Evolutionary conservation across 1,139 yeast species (phyloP), one percentile per base, ranked within the genome.

Genomic region (Debaryomyces subglobosus): DNA sequence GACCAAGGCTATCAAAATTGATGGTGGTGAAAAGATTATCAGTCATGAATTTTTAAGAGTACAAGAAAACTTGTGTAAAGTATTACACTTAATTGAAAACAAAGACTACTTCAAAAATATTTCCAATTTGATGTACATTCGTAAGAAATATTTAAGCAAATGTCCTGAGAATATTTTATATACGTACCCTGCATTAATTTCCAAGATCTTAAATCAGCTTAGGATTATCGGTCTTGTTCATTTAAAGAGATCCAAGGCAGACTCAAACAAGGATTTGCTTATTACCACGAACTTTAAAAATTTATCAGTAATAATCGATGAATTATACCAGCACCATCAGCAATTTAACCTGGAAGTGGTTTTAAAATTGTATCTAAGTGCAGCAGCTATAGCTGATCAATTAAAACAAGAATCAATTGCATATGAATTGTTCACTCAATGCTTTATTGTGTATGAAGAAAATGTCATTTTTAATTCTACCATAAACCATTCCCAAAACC

Each of bases 401-500:
- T 74, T 87, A 34, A 72, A 68, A 42, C 72, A 69, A 50, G 69
- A 71, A 45, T 60, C 68, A 48, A 82, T 89, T 34, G 77, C 94
- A n/a, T 89, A 89, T 66, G 99, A 94, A 67, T 85, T 90, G 59
- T 89, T 88, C 67, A 92, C 89, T 27, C 96, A 91, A 65, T 86
- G 96, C 4, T 90, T 91, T 64, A 80, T 92, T 2, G 81, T 90
- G 1, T 94, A 89, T 65, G 99, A 94, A 65, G 98, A 94, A 60
- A 77, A 84, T 25, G 73, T 74, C 52, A 66, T 69, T 34, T 49
- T 67, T 39, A 56, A 58, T 29, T 49, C 62, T 9, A 50, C 58
- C 29, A 56, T 51, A 18, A 57, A 55, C 24, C 60, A 60, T 35
- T 46, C 53, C 27, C 57, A 54, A 34, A 65, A 63, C 48, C 74